Evolutionary conservation across 345 rosid genomes (phyloP).

Genomic region (Gossypium bickii): DNA sequence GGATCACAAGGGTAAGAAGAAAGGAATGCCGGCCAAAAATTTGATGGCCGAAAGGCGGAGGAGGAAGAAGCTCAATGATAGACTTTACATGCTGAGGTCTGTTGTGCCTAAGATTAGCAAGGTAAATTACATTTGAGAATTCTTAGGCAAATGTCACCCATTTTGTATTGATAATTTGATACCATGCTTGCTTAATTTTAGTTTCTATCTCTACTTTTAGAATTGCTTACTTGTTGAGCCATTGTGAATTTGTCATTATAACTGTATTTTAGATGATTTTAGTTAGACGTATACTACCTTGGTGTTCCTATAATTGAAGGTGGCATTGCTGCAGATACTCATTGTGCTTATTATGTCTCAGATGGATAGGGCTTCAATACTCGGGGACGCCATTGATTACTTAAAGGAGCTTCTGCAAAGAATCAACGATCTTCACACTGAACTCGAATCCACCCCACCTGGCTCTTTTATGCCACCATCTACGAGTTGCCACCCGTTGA

Average conservation of each 20-base stretch:
- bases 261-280: not conserved
- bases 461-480: constrained; percentile 60
- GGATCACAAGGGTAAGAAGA: constrained; percentile 66
- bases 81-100: constrained; percentile 95
- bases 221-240: not conserved
- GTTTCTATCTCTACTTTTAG: not conserved
- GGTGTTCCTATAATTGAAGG: not conserved
- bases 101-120: constrained; percentile 99
- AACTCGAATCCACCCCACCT: constrained; percentile 72
- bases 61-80: constrained; percentile 94
- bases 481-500: constrained; percentile 70
- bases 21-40: constrained; percentile 92
- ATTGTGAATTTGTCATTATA: constrained; percentile 4
- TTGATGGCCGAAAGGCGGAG: constrained; percentile 97
- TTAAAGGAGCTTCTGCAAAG: constrained; percentile 90
- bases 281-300: not conserved
- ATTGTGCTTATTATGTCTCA: constrained; percentile 28
- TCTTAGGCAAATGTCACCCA: not conserved
- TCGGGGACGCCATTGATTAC: constrained; percentile 94
- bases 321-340: not conserved
- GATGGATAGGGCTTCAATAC: constrained; percentile 99
- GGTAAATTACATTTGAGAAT: constrained; percentile 33
- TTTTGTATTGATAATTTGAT: not conserved
- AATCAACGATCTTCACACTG: constrained; percentile 86
- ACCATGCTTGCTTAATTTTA: constrained; percentile 7